A percentile compares a stretch with the other conserved stretches of the same genome.
Evolutionary conservation across 345 rosid genomes (phyloP).

Genomic region (Brassica rapa): DNA sequence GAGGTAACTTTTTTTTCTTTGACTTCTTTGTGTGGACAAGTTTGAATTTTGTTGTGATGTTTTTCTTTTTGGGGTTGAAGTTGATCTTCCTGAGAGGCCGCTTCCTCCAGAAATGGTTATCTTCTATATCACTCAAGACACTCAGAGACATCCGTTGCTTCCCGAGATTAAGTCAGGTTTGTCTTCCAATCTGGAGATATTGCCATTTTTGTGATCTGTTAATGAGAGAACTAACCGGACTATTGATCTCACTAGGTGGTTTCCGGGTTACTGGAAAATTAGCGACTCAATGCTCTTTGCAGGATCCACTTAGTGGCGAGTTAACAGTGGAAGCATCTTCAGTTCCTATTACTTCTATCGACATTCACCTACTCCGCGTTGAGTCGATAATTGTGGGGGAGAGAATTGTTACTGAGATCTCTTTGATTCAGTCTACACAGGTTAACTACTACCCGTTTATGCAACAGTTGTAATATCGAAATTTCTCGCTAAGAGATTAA

Average conservation of each 20-base stretch:
- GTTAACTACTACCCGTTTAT: conserved; percentile 29
- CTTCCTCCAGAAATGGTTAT: conserved; percentile 76
- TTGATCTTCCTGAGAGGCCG: conserved; percentile 64
- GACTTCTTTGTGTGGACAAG: neutral
- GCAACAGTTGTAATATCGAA: neutral
- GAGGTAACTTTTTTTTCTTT: conserved; percentile 44
- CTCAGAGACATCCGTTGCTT: conserved; percentile 85
- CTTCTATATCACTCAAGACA: conserved; percentile 89
- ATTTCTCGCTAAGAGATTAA: conserved; percentile 2
- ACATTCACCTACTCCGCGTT: conserved; percentile 68
- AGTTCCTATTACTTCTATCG: conserved; percentile 69
- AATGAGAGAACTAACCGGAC: conserved; percentile 9
- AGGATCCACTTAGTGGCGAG: conserved; percentile 80
- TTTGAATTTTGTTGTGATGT: conserved; percentile 20
- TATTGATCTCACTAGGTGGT: conserved; percentile 57
- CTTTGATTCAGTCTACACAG: conserved; percentile 92
- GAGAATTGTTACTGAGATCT: conserved; percentile 76
- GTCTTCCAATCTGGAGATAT: too few relatives aligned
- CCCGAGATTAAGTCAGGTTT: conserved; percentile 80
- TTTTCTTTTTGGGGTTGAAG: conserved; percentile 43
- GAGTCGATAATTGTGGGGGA: conserved; percentile 86
- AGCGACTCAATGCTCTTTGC: conserved; percentile 67
- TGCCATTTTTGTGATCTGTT: neutral
- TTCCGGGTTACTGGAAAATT: conserved; percentile 81
- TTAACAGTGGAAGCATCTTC: conserved; percentile 77